phyloP scores from a whole-genome alignment of 176 grass and related monocot genomes.

The Microstegium vimineum region DNA sequence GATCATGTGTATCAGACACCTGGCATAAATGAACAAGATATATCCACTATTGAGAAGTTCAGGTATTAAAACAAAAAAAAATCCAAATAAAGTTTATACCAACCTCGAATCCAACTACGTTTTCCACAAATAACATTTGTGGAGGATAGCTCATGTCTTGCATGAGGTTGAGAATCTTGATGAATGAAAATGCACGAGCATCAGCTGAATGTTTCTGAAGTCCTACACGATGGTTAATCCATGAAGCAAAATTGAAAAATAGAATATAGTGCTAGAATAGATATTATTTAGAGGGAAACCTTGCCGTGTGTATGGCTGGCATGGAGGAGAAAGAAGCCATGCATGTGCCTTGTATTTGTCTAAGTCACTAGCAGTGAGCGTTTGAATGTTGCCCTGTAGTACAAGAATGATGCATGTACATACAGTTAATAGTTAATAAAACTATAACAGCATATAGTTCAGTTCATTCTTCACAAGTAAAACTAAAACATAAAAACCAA shows the following conservation, averaged over 20 bases:
- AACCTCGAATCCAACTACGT: constrained; percentile 97
- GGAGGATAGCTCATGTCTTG: constrained; percentile 71
- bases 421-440: neutral
- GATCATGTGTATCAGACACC: constrained; percentile 87
- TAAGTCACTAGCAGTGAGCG: constrained; percentile 60
- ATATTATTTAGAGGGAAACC: constrained; percentile 41
- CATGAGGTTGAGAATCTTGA: constrained; percentile 84
- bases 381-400: constrained; percentile 84
- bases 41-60: neutral
- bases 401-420: neutral
- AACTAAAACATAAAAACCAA: neutral
- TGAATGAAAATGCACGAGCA: constrained; percentile 91
- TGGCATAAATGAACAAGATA: constrained; percentile 25
- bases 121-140: constrained; percentile 88
- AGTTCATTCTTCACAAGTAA: neutral
- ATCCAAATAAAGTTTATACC: constrained; percentile 28
- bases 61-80: neutral
- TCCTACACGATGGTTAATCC: constrained; percentile 47
- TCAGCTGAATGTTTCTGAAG: constrained; percentile 96
- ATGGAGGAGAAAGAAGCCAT: constrained; percentile 98
- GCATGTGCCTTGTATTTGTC: constrained; percentile 85
- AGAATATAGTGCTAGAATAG: neutral
- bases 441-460: neutral
- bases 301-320: constrained; percentile 97
- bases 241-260: constrained; percentile 26